Evolutionary conservation across 1,284 basidiomycete species (phyloP).

Genomic region (Puccinia coronata): DNA sequence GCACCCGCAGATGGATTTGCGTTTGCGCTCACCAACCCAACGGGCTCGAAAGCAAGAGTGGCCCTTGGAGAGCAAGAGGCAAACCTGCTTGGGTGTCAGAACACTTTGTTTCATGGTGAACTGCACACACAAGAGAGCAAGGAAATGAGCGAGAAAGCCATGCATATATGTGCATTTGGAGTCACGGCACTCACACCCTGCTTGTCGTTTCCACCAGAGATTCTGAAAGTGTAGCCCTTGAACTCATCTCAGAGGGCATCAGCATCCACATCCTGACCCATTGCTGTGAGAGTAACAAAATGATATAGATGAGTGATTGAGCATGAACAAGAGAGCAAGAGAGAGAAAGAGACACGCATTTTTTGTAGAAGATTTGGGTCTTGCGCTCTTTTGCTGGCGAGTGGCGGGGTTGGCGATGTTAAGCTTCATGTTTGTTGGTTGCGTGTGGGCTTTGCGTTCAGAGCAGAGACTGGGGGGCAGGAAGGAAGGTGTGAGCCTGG

Average conservation of each 20-base stretch:
- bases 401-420: constrained; percentile 88
- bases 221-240: too few relatives aligned
- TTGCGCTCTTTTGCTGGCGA: constrained; percentile 81
- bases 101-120: constrained; percentile 99
- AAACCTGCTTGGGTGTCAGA: constrained; percentile 88
- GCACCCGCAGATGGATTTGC: constrained; percentile 98
- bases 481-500: too few relatives aligned
- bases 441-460: constrained; percentile 53
- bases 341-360: constrained; percentile 59
- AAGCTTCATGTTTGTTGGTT: constrained; percentile 73
- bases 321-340: neutral
- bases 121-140: too few relatives aligned
- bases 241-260: constrained; percentile 91
- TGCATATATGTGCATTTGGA: neutral
- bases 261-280: constrained; percentile 88
- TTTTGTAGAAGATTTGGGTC: constrained; percentile 86
- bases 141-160: neutral
- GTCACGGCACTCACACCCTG: constrained; percentile 54
- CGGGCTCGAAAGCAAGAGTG: constrained; percentile 97
- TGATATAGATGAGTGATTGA: neutral
- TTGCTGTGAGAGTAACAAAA: too few relatives aligned
- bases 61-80: constrained; percentile 88
- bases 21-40: constrained; percentile 91
- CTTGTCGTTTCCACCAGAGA: constrained; percentile 93
- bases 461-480: constrained; percentile 46